phyloP scores from a whole-genome alignment of 31 red algal genomes.

The Endocladia muricata region DNA sequence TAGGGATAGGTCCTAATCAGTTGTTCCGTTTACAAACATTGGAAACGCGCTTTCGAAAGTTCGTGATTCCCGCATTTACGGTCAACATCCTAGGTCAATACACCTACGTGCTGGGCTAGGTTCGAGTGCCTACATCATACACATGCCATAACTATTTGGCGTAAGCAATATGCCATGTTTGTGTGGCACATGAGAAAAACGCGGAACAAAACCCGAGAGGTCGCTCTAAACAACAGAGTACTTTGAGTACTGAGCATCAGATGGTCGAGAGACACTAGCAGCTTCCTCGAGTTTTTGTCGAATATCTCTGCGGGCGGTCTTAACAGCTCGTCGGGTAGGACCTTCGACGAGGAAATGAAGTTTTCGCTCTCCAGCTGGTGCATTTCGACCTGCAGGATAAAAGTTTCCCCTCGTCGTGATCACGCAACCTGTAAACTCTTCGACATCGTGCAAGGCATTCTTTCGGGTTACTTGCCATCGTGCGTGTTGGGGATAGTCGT shows the following conservation, averaged over 20 bases:
- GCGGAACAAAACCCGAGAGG: too few species aligned
- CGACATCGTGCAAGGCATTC: slow-evolving; percentile 68
- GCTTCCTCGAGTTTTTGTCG: slow-evolving; percentile 85
- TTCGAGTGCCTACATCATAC: too few species aligned
- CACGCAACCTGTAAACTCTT: slow-evolving; percentile 80
- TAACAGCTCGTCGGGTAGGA: slow-evolving; percentile 66
- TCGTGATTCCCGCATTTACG: too few species aligned
- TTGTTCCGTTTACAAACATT: too few species aligned
- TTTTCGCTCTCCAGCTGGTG: slow-evolving; percentile 79
- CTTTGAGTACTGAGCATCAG: slow-evolving; percentile 77
- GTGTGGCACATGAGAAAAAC: too few species aligned
- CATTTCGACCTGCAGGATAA: slow-evolving; percentile 79
- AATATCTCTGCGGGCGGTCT: slow-evolving; percentile 76
- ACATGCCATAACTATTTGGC: too few species aligned
- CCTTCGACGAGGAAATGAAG: slow-evolving; percentile 93
- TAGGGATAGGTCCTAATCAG: too few species aligned
- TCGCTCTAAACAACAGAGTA: slow-evolving; percentile 82
- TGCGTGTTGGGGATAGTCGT: slow-evolving; percentile 93
- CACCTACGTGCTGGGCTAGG: too few species aligned
- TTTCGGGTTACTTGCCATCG: slow-evolving; percentile 90
- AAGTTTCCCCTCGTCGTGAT: slow-evolving; percentile 83
- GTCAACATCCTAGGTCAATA: too few species aligned
- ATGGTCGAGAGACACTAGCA: slow-evolving; percentile 56
- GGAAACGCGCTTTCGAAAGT: too few species aligned
- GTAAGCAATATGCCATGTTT: too few species aligned